Evolutionary conservation across 1,284 basidiomycete species (phyloP), one percentile per base, ranked within the genome.

Genomic region (Pascua sp.): DNA sequence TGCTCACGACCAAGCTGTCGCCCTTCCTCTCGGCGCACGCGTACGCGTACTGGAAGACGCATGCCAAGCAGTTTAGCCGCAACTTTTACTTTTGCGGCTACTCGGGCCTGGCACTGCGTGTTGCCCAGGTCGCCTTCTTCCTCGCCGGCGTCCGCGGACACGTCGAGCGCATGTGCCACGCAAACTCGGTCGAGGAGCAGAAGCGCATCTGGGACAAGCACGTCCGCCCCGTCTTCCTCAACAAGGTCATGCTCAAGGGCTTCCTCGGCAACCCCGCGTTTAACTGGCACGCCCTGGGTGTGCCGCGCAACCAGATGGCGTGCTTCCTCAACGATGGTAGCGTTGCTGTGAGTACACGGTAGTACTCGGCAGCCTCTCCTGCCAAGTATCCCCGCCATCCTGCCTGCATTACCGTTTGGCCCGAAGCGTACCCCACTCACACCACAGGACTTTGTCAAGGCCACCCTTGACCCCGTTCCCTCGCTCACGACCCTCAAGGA

Each of bases 271-370:
- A 80, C 51, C 84, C 84, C 2, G 70, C 83, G 43, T 90, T 91
- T 75, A 85, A 87, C 60, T 91, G 89, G 89, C 89, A 89, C 66
- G 88, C 88, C 0, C 79, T 91, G 13, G 88, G 89, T 39, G 88
- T 91, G 2, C 89, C 89, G 2, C 79, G 81, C 65, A 88, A 89
- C 71, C 89, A 91, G 77, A 82, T 86, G 68, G 80, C 82, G 66
- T 86, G 85, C 78, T 81, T 89, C 70, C 71, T 87, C 45, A 67
- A 84, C 37, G 88, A 89, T 65, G 86, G 86, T 3, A 78, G 80
- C 8, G 76, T 85, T 15, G 81, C 81, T 42, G 58, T 60, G n/a
- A 48, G 58, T 59, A 7, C 42, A 32, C 24, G 24, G 24, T 32
- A 3, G 7, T 32, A 32, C 7, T 32, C 24, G 24, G 24, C 24